Evolutionary conservation across 2,329 filamentous ascomycete species (phyloP).

Genomic region (Microsporum ferrugineum): DNA sequence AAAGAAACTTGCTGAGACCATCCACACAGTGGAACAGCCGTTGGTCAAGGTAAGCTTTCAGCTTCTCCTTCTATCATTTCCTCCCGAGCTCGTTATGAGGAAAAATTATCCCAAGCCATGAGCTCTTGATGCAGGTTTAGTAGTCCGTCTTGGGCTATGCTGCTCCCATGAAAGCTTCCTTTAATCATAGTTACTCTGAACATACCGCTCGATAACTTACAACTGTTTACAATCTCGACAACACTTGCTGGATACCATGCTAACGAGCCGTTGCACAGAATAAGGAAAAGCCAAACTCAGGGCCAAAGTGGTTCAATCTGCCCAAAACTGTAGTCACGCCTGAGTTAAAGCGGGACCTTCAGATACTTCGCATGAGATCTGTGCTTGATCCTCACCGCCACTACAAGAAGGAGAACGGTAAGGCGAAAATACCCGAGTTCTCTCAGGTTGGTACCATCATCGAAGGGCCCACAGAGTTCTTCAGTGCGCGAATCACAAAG

Average conservation of each 20-base stretch:
- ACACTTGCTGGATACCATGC: slow-evolving; percentile 5
- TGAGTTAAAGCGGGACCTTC: slow-evolving; percentile 77
- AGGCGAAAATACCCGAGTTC: slow-evolving; percentile 62
- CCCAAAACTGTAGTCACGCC: slow-evolving; percentile 74
- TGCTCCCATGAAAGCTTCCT: slow-evolving; percentile 56
- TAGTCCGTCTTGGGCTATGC: slow-evolving; percentile 69
- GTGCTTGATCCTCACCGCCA: slow-evolving; percentile 80
- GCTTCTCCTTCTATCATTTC: neutral
- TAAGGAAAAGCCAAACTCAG: slow-evolving; percentile 55
- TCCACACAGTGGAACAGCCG: slow-evolving; percentile 42
- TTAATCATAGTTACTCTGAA: slow-evolving; percentile 65
- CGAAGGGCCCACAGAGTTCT: slow-evolving; percentile 79
- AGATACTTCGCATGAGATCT: slow-evolving; percentile 77
- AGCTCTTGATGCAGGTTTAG: slow-evolving; percentile 58
- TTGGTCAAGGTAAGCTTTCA: slow-evolving; percentile 41
- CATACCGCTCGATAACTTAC: slow-evolving; percentile 28
- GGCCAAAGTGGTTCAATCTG: slow-evolving; percentile 75
- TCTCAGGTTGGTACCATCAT: slow-evolving; percentile 83
- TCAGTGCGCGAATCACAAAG: slow-evolving; percentile 66
- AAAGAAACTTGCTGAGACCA: slow-evolving; percentile 37
- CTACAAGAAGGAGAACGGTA: slow-evolving; percentile 75
- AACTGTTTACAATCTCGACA: slow-evolving; percentile 5
- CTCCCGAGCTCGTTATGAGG: slow-evolving; percentile 49
- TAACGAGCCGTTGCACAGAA: slow-evolving; percentile 13
- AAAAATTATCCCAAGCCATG: slow-evolving; percentile 56